A percentile compares a stretch with the other conserved stretches of the same genome.
Conservation (phyloP, 163 green algal genomes). For the Chlorella variabilis region DNA sequence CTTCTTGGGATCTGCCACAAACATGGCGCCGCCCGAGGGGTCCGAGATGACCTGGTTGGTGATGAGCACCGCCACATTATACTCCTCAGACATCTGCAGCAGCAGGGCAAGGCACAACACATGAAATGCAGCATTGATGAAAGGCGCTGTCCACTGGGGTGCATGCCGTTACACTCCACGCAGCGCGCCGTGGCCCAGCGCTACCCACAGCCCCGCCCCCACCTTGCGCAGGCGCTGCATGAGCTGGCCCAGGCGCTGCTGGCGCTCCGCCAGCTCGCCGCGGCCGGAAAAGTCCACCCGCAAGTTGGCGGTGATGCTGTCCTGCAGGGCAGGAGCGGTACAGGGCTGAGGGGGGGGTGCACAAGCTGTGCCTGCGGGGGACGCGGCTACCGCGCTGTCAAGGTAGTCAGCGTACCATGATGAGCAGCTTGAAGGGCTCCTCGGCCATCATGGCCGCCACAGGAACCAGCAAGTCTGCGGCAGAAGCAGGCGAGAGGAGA, state of each 20-base stretch:
- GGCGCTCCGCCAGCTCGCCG: constrained; percentile 62
- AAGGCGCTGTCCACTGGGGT: no score
- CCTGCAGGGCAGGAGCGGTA: constrained; percentile 73
- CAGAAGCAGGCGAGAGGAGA: no score
- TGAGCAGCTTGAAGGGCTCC: constrained; percentile 84
- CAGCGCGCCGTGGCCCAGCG: no score
- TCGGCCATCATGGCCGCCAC: constrained; percentile 90
- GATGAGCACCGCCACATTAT: constrained; percentile 86
- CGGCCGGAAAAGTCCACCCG: constrained; percentile 81
- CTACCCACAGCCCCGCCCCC: no score
- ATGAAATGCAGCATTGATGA: neutral
- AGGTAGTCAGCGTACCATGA: no score
- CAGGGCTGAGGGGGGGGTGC: neutral
- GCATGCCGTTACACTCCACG: no score
- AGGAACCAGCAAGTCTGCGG: constrained; percentile 66
- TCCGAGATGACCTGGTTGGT: constrained; percentile 91
- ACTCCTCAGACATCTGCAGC: constrained; percentile 79
- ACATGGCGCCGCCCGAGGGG: constrained; percentile 85
- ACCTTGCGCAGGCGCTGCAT: constrained; percentile 80
- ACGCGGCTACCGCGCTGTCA: no score
- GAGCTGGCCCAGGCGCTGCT: constrained; percentile 89
- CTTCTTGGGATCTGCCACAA: constrained; percentile 94
- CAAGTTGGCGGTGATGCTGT: constrained; percentile 88
- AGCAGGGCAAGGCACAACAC: neutral
- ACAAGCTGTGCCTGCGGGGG: no score